Evolutionary conservation across 495 filamentous ascomycete genomes (phyloP).

Genomic region (Mytilinidion resinicola): DNA sequence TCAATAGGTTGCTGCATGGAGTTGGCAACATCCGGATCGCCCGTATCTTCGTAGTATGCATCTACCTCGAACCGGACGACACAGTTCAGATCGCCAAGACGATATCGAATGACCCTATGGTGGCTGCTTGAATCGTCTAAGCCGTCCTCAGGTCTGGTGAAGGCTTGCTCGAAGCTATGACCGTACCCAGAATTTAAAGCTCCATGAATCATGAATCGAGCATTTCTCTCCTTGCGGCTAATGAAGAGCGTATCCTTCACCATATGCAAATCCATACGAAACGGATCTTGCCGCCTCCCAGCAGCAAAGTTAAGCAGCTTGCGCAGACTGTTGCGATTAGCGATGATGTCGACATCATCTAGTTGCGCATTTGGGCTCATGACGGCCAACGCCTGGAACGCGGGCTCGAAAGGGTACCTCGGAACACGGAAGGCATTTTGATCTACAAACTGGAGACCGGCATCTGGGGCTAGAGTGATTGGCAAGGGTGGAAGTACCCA

Average conservation of each 20-base stretch:
- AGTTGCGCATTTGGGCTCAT: constrained; percentile 2
- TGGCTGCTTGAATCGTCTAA: neutral
- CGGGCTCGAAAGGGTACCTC: constrained; percentile 1
- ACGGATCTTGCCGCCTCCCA: neutral
- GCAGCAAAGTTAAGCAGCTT: constrained; percentile 4
- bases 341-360: constrained; percentile 3
- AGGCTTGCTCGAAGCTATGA: constrained; percentile 4
- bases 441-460: neutral
- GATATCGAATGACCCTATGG: constrained; percentile 4
- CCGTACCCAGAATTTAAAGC: neutral
- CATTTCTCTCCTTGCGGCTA: neutral
- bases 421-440: constrained; percentile 1
- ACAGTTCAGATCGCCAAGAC: neutral
- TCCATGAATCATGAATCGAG: neutral
- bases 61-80: constrained; percentile 6
- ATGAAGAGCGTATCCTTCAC: constrained; percentile 6
- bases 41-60: neutral
- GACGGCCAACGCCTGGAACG: neutral
- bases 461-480: neutral
- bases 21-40: neutral
- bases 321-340: constrained; percentile 6
- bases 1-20: neutral
- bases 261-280: constrained; percentile 6
- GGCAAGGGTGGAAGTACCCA: constrained; percentile 1
- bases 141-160: neutral